Evolutionary conservation across 1,284 basidiomycete species (phyloP).

Genomic region (Sporisorium sorghi): DNA sequence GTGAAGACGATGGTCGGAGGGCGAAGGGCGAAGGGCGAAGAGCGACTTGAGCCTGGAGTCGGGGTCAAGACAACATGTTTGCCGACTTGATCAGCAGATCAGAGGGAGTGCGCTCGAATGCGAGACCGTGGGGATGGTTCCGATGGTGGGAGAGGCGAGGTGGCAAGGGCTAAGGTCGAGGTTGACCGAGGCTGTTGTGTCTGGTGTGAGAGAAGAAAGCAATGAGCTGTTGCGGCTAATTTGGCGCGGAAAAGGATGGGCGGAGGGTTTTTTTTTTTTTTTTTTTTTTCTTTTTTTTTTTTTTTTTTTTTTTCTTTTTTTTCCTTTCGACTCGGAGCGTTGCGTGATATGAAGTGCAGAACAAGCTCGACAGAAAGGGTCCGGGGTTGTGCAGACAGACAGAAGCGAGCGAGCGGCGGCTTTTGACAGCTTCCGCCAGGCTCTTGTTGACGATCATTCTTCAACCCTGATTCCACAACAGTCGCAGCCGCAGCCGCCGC

Average conservation of each 20-base stretch:
- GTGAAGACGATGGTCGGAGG: slow-evolving; percentile 18
- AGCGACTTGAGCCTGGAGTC: no score
- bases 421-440: background rate
- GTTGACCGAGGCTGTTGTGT: background rate
- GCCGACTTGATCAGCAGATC: slow-evolving; percentile 4
- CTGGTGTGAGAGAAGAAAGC: slow-evolving; percentile 4
- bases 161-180: slow-evolving; percentile 8
- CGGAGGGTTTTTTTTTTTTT: slow-evolving; percentile 33
- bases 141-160: slow-evolving; percentile 5
- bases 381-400: slow-evolving; percentile 1
- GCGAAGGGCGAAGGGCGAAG: slow-evolving; percentile 32
- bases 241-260: slow-evolving; percentile 12
- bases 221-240: slow-evolving; percentile 4
- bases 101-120: background rate
- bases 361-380: slow-evolving; percentile 1
- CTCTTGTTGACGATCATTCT: background rate
- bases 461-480: slow-evolving; percentile 12
- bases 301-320: no score
- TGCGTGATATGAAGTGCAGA: slow-evolving; percentile 5
- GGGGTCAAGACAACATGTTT: slow-evolving; percentile 16
- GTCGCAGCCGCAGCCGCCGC: background rate
- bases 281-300: no score
- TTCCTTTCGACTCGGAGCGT: slow-evolving; percentile 3
- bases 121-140: slow-evolving; percentile 4
- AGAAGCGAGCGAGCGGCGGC: no score